Percentiles rank a stretch among this genome's conserved stretches.
phyloP scores from a whole-genome alignment of 306 rosid genomes.

The Astragalus membranaceus region DNA sequence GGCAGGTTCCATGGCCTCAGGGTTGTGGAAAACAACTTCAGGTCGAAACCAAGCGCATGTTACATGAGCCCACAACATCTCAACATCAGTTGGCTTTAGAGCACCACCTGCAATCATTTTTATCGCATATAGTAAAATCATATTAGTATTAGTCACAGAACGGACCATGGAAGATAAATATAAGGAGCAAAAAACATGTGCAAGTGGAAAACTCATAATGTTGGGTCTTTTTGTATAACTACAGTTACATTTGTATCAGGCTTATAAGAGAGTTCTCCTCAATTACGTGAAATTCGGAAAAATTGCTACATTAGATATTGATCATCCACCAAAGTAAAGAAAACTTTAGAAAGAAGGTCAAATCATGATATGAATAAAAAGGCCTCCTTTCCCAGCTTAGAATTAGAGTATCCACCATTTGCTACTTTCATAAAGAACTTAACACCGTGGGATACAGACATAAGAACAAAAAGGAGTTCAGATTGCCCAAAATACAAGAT shows the following conservation, averaged over 20 bases:
- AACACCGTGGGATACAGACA: neutral
- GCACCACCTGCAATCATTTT: slow-evolving; percentile 77
- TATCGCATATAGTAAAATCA: neutral
- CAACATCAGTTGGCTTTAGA: slow-evolving; percentile 92
- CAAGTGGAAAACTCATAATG: neutral
- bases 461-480: neutral
- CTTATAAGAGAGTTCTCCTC: neutral
- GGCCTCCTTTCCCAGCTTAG: neutral
- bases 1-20: slow-evolving; percentile 93
- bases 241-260: neutral
- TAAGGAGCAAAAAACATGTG: neutral
- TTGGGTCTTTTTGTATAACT: neutral
- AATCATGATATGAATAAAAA: slow-evolving; percentile 5
- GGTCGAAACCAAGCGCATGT: slow-evolving; percentile 96
- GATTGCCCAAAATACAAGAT: slow-evolving; percentile 26
- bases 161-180: slow-evolving; percentile 1
- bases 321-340: slow-evolving; percentile 9
- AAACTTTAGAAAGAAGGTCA: neutral
- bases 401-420: slow-evolving; percentile 10
- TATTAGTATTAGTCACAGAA: slow-evolving; percentile 7
- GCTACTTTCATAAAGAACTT: neutral
- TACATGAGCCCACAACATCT: slow-evolving; percentile 85
- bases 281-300: neutral
- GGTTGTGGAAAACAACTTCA: slow-evolving; percentile 71
- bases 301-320: neutral